Base-by-base conservation (phyloP, 331 rosid species). In the Malus hybrid region DNA sequence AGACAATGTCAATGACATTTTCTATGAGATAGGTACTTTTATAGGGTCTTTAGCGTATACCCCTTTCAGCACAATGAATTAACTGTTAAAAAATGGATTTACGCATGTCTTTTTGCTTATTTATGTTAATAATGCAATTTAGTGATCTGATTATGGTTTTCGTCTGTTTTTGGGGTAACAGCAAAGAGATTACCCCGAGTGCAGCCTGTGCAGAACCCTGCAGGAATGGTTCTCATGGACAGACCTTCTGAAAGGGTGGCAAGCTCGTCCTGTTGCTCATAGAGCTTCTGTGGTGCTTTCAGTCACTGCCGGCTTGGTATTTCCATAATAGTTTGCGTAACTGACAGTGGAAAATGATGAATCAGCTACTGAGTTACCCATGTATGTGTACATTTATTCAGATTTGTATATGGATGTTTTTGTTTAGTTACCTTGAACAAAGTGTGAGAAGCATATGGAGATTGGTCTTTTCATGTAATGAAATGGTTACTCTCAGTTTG, bases 101-200 rank as follows among this genome's bases (percentile, higher is more conserved):
- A 34, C 18, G 4, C 1, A 2, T 20, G 72, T 34, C n/a, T 64
- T 65, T 66, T 31, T 72, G 28, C 73, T 14, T 16, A 5, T 28
- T 32, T 67, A 6, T 4, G 65, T 68, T 60, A 2, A 2, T 4
- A n/a, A 10, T 9, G 20, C 24, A 28, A 72, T 77, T 46, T 27
- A 9, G 27, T 32, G 13, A 19, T 33, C 63, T 34, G 39, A 57
- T 50, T 60, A 27, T 48, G 50, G 11, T 65, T 67, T 69, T 33
- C 34, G 32, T 55, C 4, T 75, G 22, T 66, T 76, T 24, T 46
- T 20, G 39, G 71, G 63, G 20, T 7, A 24, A 18, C 84, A 87
- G 90, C 90, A 48, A 87, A 87, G 81, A 83, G 87, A 75, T 75
- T 86, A 42, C 89, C 89, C 7, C 83, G 89, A 75, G 87, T 83